These are phyloP conservation scores for Sugiyamaella americana DNA, from an alignment of 805 yeast genomes.

Conservation along the genomic window DNA sequence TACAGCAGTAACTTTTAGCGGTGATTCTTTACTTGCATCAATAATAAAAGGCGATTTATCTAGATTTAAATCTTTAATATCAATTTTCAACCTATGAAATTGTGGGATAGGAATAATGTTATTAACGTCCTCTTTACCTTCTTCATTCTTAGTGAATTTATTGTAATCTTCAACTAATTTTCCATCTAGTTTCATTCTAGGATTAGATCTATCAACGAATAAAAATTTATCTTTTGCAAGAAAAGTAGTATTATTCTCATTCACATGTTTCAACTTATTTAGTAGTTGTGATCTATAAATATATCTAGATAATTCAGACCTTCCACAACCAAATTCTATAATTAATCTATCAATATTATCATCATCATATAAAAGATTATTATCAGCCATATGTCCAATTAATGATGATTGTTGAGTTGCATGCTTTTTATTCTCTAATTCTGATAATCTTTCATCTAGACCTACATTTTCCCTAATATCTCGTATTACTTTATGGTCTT, in stretches of 20 bases:
- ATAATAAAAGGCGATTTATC: conserved; percentile 36
- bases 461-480: conserved; percentile 28
- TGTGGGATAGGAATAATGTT: conserved; percentile 6
- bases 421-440: conserved; percentile 61
- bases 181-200: conserved; percentile 70
- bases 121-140: not conserved
- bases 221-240: conserved; percentile 35
- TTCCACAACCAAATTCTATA: conserved; percentile 87
- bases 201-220: conserved; percentile 69
- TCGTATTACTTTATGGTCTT: conserved; percentile 10
- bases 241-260: not conserved
- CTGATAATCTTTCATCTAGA: conserved; percentile 41
- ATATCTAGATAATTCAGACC: conserved; percentile 74
- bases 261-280: conserved; percentile 3
- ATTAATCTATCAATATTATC: conserved; percentile 28
- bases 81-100: conserved; percentile 56
- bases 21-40: not conserved
- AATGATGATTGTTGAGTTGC: conserved; percentile 77
- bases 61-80: conserved; percentile 68
- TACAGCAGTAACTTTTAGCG: conserved; percentile 41
- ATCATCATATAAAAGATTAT: conserved; percentile 33
- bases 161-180: conserved; percentile 53
- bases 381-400: conserved; percentile 55
- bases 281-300: conserved; percentile 35
- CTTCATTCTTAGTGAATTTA: conserved; percentile 16